phyloP scores from a whole-genome alignment of 352 stramenopile species.

The Pythium aphanidermatum region DNA sequence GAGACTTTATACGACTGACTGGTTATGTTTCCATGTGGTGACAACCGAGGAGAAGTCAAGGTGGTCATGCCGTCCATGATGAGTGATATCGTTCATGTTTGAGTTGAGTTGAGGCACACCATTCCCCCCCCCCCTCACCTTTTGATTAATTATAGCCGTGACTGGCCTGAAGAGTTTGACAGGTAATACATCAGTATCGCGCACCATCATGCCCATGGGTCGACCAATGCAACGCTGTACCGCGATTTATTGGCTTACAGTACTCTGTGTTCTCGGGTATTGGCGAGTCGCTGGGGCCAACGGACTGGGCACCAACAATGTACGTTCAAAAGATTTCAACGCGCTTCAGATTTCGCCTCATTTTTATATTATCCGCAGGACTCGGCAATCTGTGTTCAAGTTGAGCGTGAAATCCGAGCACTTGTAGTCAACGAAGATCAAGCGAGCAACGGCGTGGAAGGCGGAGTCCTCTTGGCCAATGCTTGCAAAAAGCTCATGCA shows the following conservation, averaged over 20 bases:
- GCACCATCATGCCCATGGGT: too few relatives aligned
- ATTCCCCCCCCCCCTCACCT: too few relatives aligned
- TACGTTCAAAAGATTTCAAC: conserved; percentile 7
- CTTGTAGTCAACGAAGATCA: conserved; percentile 55
- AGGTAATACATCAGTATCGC: too few relatives aligned
- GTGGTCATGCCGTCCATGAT: conserved; percentile 18
- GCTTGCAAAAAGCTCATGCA: conserved; percentile 56
- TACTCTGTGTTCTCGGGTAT: too few relatives aligned
- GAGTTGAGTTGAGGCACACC: too few relatives aligned
- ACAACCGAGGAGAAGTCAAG: conserved; percentile 6
- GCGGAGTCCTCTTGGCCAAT: conserved; percentile 36
- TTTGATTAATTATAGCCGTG: too few relatives aligned
- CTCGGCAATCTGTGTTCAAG: conserved; percentile 36
- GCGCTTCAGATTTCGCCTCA: background rate
- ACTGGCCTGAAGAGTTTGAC: too few relatives aligned
- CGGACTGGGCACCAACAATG: conserved; percentile 28
- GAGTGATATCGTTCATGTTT: background rate
- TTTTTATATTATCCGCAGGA: conserved; percentile 14
- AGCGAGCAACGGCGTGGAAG: conserved; percentile 53
- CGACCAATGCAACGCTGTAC: too few relatives aligned
- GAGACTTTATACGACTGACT: conserved; percentile 16
- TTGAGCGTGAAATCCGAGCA: conserved; percentile 35
- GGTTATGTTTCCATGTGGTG: too few relatives aligned
- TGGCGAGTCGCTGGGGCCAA: too few relatives aligned
- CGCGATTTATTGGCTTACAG: too few relatives aligned